These are phyloP conservation scores for Cladophialophora yegresii DNA, from an alignment of 2,329 filamentous ascomycete species.

Conservation along the genomic window DNA sequence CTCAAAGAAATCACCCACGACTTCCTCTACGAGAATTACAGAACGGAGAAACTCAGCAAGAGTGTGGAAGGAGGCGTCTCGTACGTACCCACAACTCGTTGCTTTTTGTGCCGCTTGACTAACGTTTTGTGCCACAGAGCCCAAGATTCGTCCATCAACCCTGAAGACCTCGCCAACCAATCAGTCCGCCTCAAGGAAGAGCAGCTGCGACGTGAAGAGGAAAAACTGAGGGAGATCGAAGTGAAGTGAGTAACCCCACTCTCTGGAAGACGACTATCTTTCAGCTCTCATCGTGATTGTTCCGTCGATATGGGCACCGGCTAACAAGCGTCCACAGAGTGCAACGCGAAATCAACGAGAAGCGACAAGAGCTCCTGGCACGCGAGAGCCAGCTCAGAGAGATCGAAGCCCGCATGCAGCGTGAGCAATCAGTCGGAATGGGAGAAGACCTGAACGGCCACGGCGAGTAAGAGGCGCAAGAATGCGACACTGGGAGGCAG, in stretches of 20 bases:
- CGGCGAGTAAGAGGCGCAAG: conserved; percentile 31
- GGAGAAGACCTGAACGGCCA: conserved; percentile 40
- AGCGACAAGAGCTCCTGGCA: conserved; percentile 95
- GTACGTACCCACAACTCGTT: conserved; percentile 59
- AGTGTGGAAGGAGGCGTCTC: conserved; percentile 88
- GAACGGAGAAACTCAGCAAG: conserved; percentile 99
- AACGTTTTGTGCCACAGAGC: conserved; percentile 45
- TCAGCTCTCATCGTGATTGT: neutral
- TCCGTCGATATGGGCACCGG: neutral
- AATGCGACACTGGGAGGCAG: neutral
- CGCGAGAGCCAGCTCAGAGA: conserved; percentile 98
- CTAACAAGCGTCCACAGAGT: conserved; percentile 55
- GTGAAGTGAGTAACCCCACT: conserved; percentile 62
- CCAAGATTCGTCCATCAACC: conserved; percentile 88
- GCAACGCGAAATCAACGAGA: conserved; percentile 99
- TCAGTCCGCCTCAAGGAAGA: conserved; percentile 99
- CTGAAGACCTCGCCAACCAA: conserved; percentile 93
- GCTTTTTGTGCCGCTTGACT: conserved; percentile 25
- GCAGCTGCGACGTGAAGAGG: conserved; percentile 96
- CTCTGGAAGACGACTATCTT: neutral
- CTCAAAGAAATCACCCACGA: conserved; percentile 99
- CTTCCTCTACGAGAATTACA: conserved; percentile 99
- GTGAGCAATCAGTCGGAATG: conserved; percentile 64
- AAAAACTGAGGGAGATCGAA: conserved; percentile 99
- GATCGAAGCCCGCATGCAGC: conserved; percentile 96